These are phyloP conservation scores for Cornus florida DNA, from an alignment of 148 eudicot genomes.

Conservation along the genomic window DNA sequence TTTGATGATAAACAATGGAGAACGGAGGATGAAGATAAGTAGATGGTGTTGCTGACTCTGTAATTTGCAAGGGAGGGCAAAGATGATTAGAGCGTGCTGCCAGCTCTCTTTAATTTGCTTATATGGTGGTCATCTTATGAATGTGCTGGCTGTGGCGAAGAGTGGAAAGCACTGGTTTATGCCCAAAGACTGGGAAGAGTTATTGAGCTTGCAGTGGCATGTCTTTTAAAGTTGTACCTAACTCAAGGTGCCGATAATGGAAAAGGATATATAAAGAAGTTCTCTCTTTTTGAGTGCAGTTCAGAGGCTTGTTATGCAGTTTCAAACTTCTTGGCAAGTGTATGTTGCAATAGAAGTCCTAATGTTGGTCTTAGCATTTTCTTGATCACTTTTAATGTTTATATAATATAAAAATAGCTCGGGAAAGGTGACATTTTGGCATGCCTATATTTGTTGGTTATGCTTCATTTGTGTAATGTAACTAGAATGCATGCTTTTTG, in stretches of 20 bases:
- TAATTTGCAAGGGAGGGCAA: constrained; percentile 39
- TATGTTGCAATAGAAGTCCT: no score
- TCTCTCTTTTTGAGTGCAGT: not conserved
- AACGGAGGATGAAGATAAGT: constrained; percentile 54
- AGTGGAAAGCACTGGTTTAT: not conserved
- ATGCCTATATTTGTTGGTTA: no score
- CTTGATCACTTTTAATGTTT: not conserved
- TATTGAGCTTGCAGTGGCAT: not conserved
- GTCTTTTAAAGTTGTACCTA: not conserved
- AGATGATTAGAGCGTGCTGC: constrained; percentile 22
- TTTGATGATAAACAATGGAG: constrained; percentile 53
- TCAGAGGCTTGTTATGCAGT: not conserved
- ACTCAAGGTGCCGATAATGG: not conserved
- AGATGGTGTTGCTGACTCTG: not conserved
- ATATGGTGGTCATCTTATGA: not conserved
- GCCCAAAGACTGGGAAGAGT: not conserved
- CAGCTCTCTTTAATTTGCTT: not conserved
- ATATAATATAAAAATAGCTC: no score
- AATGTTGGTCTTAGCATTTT: not conserved
- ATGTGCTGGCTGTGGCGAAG: not conserved
- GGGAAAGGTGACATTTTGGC: not conserved
- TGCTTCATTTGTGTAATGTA: no score
- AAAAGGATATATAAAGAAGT: not conserved
- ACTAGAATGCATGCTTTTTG: no score
- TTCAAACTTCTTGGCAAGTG: not conserved